Conservation (phyloP, 306 rosid genomes). For the Quercus agrifolia region DNA sequence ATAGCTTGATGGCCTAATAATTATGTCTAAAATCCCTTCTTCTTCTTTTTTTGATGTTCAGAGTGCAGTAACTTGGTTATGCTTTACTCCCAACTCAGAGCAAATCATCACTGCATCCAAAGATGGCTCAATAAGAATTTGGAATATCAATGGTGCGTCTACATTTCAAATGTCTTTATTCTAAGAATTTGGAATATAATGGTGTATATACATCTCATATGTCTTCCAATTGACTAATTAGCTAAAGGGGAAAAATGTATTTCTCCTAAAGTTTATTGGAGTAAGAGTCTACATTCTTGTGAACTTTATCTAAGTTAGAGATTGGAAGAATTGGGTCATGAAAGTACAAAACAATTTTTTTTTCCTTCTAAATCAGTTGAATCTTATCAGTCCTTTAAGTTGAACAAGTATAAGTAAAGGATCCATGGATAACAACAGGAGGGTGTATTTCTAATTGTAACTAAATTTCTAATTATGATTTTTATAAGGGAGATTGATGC, state of each 20-base stretch:
- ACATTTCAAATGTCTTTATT: constrained; percentile 2
- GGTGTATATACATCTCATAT: constrained; percentile 39
- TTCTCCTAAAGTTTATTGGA: neutral
- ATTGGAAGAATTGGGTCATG: neutral
- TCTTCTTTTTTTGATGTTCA: constrained; percentile 24
- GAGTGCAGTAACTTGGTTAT: constrained; percentile 99
- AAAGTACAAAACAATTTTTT: neutral
- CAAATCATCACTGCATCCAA: constrained; percentile 92
- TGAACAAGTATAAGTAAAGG: neutral
- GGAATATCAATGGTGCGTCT: constrained; percentile 92
- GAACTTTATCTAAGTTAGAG: neutral
- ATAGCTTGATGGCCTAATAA: neutral
- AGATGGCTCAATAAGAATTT: constrained; percentile 87
- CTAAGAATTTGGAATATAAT: constrained; percentile 90
- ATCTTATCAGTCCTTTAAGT: neutral
- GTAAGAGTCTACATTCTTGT: neutral
- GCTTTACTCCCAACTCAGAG: constrained; percentile 84
- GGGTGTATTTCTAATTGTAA: neutral
- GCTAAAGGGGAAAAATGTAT: neutral
- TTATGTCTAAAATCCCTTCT: neutral
- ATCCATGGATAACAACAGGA: neutral
- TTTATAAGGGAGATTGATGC: neutral
- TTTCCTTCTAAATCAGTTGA: neutral
- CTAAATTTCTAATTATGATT: neutral
- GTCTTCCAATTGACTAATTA: neutral